These are phyloP conservation scores for Phytophthora tubulina DNA, from an alignment of 352 stramenopile species.

Conservation along the genomic window DNA sequence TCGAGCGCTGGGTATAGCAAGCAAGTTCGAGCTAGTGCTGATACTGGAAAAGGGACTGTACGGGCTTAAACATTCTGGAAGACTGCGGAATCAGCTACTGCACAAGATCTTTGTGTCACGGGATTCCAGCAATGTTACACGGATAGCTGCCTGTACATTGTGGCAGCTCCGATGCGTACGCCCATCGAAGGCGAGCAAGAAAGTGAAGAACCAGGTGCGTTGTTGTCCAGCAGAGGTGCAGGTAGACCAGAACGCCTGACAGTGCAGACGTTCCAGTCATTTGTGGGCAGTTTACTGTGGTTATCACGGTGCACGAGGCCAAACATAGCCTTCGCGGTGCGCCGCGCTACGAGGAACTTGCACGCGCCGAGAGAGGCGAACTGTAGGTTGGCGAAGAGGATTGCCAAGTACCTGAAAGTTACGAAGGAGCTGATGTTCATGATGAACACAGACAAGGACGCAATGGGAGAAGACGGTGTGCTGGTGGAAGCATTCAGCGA, in stretches of 20 bases:
- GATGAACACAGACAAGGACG: constrained; percentile 1
- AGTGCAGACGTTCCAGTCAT: constrained; percentile 41
- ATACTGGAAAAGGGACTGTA: too few species aligned
- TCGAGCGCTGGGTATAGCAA: too few species aligned
- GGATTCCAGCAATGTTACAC: too few species aligned
- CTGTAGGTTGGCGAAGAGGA: constrained; percentile 25
- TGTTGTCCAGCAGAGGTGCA: neutral
- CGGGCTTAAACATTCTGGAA: too few species aligned
- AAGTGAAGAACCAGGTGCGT: neutral
- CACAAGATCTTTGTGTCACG: too few species aligned
- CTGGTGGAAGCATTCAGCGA: constrained; percentile 27
- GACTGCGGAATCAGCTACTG: too few species aligned
- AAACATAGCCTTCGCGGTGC: constrained; percentile 41
- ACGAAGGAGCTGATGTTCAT: constrained; percentile 21
- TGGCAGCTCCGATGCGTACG: too few species aligned
- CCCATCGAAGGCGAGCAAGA: too few species aligned
- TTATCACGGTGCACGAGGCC: constrained; percentile 39
- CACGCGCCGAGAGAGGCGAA: constrained; percentile 25
- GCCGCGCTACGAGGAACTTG: neutral
- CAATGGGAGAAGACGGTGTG: neutral
- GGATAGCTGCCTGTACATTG: too few species aligned
- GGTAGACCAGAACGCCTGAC: constrained; percentile 16
- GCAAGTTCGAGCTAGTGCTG: too few species aligned
- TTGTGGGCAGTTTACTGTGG: constrained; percentile 44
- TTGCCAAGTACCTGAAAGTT: constrained; percentile 30